Evolutionary conservation across 805 yeast species (phyloP), one percentile per base, ranked within the genome.

Genomic region (Pichia membranifaciens): DNA sequence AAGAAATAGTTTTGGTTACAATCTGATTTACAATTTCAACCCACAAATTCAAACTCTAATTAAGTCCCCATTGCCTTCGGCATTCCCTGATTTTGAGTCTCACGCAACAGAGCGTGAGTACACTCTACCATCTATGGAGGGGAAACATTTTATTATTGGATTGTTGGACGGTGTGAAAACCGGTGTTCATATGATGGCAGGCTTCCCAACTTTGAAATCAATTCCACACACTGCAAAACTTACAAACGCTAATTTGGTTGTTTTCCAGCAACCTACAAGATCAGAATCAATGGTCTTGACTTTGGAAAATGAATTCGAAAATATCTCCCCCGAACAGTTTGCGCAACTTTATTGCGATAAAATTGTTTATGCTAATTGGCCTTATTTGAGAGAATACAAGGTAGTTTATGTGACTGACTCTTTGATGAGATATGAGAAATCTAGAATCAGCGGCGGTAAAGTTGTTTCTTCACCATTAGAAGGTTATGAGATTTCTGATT

Each of bases 161-260:
- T 71, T 90, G 45, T 68, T 78, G 33, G 72, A 75, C 22, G 85
- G 84, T 45, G 93, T 88, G 7, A 71, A 74, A 45, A 65, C 74
- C 2, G 97, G 98, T 36, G 68, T 68, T n/a, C 75, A 82, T 2
- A 70, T 85, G 48, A 67, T 85, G 46, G 95, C 96, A 9, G 96
- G 98, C 1, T 93, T 93, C 75, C 98, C 99, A 44, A 72, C 91
- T 13, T 72, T 93, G 58, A 66, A 77, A 41, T 79, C 95, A 0
- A 65, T 93, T 39, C 83, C 88, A 6, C 83, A 81, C 58, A 62
- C 69, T 0, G 64, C 72, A 4, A 70, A 74, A 42, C 64, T 90
- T 53, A 74, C 73, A 38, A 69, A 73, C 51, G 83, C 81, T 50
- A 85, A 82, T 51, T 81, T 88, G 12, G 68, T 75, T 49, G 84